These are phyloP conservation scores for Populus hybrid DNA, from an alignment of 441 rosid species.

Conservation along the genomic window DNA sequence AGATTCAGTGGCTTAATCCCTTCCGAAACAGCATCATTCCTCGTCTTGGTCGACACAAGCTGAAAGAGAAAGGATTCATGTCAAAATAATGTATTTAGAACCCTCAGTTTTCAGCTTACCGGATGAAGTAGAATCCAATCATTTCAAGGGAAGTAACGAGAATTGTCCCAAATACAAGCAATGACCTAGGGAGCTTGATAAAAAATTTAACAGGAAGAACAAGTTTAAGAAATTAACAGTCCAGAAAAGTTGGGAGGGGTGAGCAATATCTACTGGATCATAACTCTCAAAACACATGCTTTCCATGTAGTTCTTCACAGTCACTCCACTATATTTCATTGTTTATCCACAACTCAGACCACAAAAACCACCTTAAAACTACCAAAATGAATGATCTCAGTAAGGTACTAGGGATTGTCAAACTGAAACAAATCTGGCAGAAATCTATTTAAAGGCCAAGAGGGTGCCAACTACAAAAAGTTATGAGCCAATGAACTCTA, in stretches of 20 bases:
- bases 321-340: background rate
- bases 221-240: too few relatives aligned
- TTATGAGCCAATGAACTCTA: background rate
- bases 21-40: slow-evolving; percentile 14
- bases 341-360: background rate
- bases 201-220: background rate
- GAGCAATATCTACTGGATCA: background rate
- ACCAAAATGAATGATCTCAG: background rate
- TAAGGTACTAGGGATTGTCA: background rate
- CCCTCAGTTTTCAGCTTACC: background rate
- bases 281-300: background rate
- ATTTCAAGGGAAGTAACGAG: background rate
- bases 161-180: background rate
- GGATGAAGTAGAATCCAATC: too few relatives aligned
- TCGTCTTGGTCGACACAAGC: slow-evolving; percentile 37
- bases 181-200: background rate
- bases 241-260: background rate
- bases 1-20: background rate
- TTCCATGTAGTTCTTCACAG: background rate
- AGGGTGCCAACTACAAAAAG: background rate
- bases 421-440: background rate
- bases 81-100: slow-evolving; percentile 10
- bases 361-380: background rate
- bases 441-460: background rate
- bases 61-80: slow-evolving; percentile 18